Evolutionary conservation across 1,284 basidiomycete species (phyloP), one percentile per base, ranked within the genome.

Genomic region (Fomitopsis betulina): DNA sequence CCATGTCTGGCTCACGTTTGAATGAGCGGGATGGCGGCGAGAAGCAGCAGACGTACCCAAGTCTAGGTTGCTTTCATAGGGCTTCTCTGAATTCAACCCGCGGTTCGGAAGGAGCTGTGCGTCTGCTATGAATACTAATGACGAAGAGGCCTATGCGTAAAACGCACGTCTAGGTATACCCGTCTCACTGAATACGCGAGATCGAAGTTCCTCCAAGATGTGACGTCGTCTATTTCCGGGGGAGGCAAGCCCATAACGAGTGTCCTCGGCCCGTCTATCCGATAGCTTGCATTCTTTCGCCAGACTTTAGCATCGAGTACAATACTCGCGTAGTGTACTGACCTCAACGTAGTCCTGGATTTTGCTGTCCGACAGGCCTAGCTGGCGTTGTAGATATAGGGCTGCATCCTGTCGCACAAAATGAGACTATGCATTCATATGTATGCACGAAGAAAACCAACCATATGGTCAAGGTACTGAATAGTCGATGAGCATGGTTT

Each of bases 341-440:
- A 80, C 81, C 67, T 79, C 80, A 9, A 83, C 71, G 56, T 82
- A 82, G 60, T 83, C 79, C 63, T 83, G 82, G 2, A 76, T 67
- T 58, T 77, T 72, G 5, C 59, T 67, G 33, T 82, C 76, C 5
- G 74, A 70, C 5, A 83, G 70, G 42, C 67, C 66, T 21, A 79
- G 60, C 56, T 83, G 81, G 19, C 73, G 73, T 56, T 80, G 78
- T 8, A 80, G 68, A 54, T 83, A 82, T 21, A 73, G 50, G 0
- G 75, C 75, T 1, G 80, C 80, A 52, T 81, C 78, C 80, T 82
- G 43, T 7, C 13, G 49, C 15, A 39, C 13, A 4, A 19, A 1
- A 17, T 47, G 23, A 47, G 15, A 21, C 6, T 13, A 25, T 23
- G 6, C 19, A 32, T 30, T 13, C n/a, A 23, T 21, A 39, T 2